Evolutionary conservation across 495 filamentous ascomycete species (phyloP).

Genomic region (Bombardia bombarda): DNA sequence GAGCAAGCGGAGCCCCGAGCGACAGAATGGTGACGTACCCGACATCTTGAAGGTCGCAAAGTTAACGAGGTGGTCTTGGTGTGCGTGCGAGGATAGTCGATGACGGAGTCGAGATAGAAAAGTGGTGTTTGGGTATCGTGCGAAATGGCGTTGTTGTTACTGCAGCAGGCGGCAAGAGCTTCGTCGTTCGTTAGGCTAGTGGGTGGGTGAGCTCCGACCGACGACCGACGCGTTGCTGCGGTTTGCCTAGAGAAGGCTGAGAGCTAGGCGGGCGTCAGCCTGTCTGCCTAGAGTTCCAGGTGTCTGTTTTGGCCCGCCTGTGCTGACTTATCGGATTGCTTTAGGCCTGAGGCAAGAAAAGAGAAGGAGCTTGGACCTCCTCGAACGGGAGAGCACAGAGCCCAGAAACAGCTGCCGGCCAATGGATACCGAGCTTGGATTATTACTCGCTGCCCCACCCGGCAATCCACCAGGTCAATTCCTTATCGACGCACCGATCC

Average conservation of each 20-base stretch:
- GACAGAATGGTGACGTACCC: conserved; percentile 25
- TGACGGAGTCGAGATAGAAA: background rate
- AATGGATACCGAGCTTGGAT: no score
- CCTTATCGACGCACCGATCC: conserved; percentile 19
- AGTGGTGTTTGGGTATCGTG: background rate
- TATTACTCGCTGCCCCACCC: no score
- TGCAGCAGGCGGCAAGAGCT: conserved; percentile 19
- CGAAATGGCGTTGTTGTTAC: background rate
- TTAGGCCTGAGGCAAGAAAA: no score
- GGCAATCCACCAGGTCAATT: conserved; percentile 1
- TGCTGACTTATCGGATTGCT: no score
- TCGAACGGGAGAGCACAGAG: no score
- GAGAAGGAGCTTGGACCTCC: no score
- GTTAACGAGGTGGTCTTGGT: conserved; percentile 1
- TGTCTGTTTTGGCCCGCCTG: no score
- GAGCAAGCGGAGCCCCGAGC: conserved; percentile 1
- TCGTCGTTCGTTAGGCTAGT: conserved; percentile 19
- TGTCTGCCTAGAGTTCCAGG: no score
- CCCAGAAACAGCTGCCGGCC: no score
- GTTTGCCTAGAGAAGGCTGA: conserved; percentile 34
- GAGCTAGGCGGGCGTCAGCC: no score
- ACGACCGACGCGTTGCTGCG: conserved; percentile 30
- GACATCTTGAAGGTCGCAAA: conserved; percentile 33
- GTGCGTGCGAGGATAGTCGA: background rate
- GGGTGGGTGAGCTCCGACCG: conserved; percentile 16